Evolutionary conservation across 2,329 filamentous ascomycete species (phyloP).

Genomic region (Aspergillus thermomutatus): DNA sequence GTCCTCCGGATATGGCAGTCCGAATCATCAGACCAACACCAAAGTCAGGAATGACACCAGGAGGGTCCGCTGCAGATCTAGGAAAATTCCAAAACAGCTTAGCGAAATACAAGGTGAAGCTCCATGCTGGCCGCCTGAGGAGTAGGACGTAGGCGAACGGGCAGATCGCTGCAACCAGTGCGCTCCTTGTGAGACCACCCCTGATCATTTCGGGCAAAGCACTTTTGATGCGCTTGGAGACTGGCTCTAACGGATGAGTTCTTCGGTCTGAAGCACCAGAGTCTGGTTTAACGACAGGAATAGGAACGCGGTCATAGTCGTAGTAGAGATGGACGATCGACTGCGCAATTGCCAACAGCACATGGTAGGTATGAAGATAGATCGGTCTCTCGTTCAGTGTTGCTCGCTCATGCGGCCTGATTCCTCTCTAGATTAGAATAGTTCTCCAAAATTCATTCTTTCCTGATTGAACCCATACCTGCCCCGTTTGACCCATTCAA

Average conservation of each 20-base stretch:
- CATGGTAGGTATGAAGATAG: conserved; percentile 70
- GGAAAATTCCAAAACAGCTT: conserved; percentile 73
- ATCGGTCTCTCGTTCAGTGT: conserved; percentile 83
- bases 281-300: conserved; percentile 43
- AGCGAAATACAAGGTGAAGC: conserved; percentile 65
- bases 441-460: background rate
- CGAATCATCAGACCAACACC: conserved; percentile 55
- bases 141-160: conserved; percentile 60
- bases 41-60: conserved; percentile 53
- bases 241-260: conserved; percentile 35
- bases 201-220: conserved; percentile 29
- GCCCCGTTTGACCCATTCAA: conserved; percentile 70
- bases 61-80: conserved; percentile 61
- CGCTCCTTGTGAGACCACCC: conserved; percentile 33
- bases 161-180: conserved; percentile 45
- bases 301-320: conserved; percentile 68
- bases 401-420: conserved; percentile 60
- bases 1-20: conserved; percentile 59
- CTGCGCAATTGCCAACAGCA: conserved; percentile 67
- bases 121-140: conserved; percentile 64
- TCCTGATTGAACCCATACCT: conserved; percentile 49
- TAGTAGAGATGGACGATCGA: conserved; percentile 65
- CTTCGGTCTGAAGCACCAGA: conserved; percentile 31
- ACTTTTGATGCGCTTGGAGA: conserved; percentile 38
- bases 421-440: conserved; percentile 9